These are phyloP conservation scores for Brassica juncea DNA, from an alignment of 345 rosid species.

Conservation along the genomic window DNA sequence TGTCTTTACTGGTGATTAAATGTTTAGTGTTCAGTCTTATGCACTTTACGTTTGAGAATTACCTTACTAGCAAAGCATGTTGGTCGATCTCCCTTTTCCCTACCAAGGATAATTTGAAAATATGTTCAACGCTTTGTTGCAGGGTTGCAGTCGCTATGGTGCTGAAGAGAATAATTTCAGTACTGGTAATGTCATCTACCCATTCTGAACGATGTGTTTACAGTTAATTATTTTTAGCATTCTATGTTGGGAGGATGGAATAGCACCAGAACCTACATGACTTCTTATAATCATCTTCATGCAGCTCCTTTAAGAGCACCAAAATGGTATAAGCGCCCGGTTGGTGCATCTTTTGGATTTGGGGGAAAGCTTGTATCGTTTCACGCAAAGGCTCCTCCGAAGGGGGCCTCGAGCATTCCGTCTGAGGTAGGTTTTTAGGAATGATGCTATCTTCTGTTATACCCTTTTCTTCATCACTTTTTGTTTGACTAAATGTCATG, in stretches of 20 bases:
- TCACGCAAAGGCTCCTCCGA: constrained; percentile 50
- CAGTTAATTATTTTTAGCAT: neutral
- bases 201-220: constrained; percentile 11
- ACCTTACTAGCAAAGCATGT: constrained; percentile 2
- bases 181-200: constrained; percentile 53
- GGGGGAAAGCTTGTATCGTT: constrained; percentile 96
- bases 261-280: constrained; percentile 9
- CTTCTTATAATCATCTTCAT: constrained; percentile 11
- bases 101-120: neutral
- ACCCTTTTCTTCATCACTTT: constrained; percentile 10
- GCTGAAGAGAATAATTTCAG: constrained; percentile 57
- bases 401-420: constrained; percentile 42
- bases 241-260: constrained; percentile 19
- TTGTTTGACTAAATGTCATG: constrained; percentile 19
- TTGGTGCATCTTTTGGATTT: constrained; percentile 93
- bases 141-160: constrained; percentile 82
- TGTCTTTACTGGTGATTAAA: constrained; percentile 8
- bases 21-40: constrained; percentile 9
- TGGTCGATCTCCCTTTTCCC: constrained; percentile 1
- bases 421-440: constrained; percentile 63
- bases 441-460: constrained; percentile 9
- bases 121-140: constrained; percentile 38
- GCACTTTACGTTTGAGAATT: neutral
- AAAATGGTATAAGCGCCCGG: constrained; percentile 95
- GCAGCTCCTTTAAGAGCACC: constrained; percentile 83